Evolutionary conservation across 2,329 filamentous ascomycete species (phyloP), one percentile per base, ranked within the genome.

Genomic region (Scytalidium lignicola): DNA sequence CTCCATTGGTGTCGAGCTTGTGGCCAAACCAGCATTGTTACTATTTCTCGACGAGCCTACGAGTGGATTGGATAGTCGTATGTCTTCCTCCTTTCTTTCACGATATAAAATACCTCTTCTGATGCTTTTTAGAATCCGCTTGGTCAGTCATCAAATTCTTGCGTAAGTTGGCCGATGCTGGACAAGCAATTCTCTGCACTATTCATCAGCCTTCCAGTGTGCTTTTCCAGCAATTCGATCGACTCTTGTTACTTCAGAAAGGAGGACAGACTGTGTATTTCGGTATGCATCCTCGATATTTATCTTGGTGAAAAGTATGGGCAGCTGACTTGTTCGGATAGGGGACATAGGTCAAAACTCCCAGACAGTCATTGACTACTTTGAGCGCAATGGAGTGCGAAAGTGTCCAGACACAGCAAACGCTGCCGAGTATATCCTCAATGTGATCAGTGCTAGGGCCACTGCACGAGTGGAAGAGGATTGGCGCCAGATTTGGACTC

Each of bases 1-100:
- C 5, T 95, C 90, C 0, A 95, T 96, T 55, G 91, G 89, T 67
- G 90, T 96, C 21, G 91, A 96, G 66, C 79, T 96, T 23, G 90
- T 89, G 28, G 90, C 91, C 9, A 95, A 92, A 72, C 91, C 91
- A 6, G 82, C 88, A 41, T 75, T 95, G 46, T 76, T 95, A 51
- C 80, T 96, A 44, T 96, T 96, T 72, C 80, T 96, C 41, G 90
- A 96, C 61, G 91, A 97, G 68, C 92, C 91, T 17, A 96, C 90
- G 3, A 95, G 89, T 32, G 90, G 90, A 73, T 81, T 96, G 17
- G 90, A 96, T 68, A 83, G 82, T 2, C 78, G 46, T 48, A 26
- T 90, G 1, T 91, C 90, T 1, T 95, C 88, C 88, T 86, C 88
- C n/a, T n/a, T n/a, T n/a, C n/a, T n/a, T n/a, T n/a, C n/a, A n/a